Base-by-base conservation (phyloP, 2,329 filamentous ascomycete species). In the Stromatinia cepivora region DNA sequence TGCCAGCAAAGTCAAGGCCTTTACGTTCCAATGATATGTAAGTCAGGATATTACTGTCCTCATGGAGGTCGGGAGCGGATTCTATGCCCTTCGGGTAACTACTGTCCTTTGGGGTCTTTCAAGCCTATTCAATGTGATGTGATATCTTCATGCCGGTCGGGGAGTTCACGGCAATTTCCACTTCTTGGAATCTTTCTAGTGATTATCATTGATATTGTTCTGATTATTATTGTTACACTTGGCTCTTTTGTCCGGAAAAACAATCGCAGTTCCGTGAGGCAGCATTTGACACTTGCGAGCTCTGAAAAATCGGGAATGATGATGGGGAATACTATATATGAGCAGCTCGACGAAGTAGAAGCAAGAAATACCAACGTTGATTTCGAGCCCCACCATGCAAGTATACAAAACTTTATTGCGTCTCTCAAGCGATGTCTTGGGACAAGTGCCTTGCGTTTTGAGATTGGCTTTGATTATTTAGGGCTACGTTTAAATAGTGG, bases 381-480 rank as follows among this genome's bases (percentile, higher is more conserved):
- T 11, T 45, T 39, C 9, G 58, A 62, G 17, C 25, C 45, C 9
- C 22, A 42, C 8, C 39, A 42, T 62, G 9, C 34, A 17, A 46
- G 25, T 42, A 62, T 62, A 8, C 34, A 62, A 48, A n/a, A 28
- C 5, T 46, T 62, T 13, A 46, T 62, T 42, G 25, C 11, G 20
- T 62, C 39, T 28, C 58, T 62, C 39, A 62, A 62, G 22, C 34
- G 39, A 62, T 62, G 58, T 48, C 15, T 62, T 42, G 58, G 39
- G 9, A 42, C 39, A 28, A 28, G 45, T 42, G 25, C 34, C n/a
- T 46, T 48, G 20, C 25, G 36, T n/a, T 48, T 62, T 20, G 58
- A 48, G 39, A 62, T 62, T 46, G 58, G 58, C 22, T 42, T 62
- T 31, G 25, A 46, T 22, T 22, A 25, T 42, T 46, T 62, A 28